A percentile compares a stretch with the other conserved stretches of the same genome.
Conservation (phyloP, 1,139 yeast species). For the Pichia sp. region DNA sequence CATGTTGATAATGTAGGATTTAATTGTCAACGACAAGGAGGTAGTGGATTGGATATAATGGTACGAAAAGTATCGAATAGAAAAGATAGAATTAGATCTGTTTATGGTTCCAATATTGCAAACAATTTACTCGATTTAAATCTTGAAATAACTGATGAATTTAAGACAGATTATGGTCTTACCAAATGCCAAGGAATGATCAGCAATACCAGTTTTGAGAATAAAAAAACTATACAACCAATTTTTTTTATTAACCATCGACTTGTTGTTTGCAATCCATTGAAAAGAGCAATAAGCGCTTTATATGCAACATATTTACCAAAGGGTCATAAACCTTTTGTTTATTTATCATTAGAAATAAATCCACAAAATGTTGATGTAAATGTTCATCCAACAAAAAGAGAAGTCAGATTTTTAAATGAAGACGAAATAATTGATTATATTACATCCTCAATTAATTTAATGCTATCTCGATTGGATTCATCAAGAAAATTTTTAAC, state of each 20-base stretch:
- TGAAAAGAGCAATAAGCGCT: conserved; percentile 61
- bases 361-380: conserved; percentile 76
- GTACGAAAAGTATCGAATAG: conserved; percentile 43
- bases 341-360: conserved; percentile 63
- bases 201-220: conserved; percentile 68
- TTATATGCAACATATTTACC: conserved; percentile 67
- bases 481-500: conserved; percentile 64
- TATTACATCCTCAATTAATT: conserved; percentile 47
- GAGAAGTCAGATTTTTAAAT: conserved; percentile 79
- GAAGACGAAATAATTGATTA: conserved; percentile 80
- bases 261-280: conserved; percentile 74
- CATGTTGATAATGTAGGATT: conserved; percentile 68
- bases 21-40: conserved; percentile 58
- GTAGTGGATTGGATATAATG: conserved; percentile 39
- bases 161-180: conserved; percentile 38
- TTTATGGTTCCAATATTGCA: conserved; percentile 70
- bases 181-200: conserved; percentile 50
- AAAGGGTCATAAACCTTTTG: conserved; percentile 72
- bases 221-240: conserved; percentile 62
- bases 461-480: conserved; percentile 52
- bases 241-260: conserved; percentile 82
- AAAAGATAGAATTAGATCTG: conserved; percentile 63
- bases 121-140: conserved; percentile 51
- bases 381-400: conserved; percentile 91
- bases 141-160: conserved; percentile 27